Evolutionary conservation across 129 eudicot genomes (phyloP).

Genomic region (Flaveria bidentis): DNA sequence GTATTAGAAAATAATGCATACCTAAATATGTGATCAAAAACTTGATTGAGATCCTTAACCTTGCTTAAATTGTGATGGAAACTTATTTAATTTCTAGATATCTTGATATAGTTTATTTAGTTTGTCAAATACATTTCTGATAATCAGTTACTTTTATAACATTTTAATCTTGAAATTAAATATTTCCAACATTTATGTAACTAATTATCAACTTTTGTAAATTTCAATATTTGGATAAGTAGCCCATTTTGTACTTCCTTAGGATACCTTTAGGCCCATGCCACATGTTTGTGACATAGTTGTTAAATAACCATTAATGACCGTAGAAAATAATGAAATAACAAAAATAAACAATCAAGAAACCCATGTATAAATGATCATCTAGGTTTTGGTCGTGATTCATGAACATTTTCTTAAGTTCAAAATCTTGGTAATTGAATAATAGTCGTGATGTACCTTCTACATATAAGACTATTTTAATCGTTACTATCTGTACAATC

Average conservation of each 20-base stretch:
- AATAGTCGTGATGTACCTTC: slow-evolving; percentile 17
- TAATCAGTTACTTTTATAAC: too few species aligned
- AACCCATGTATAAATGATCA: background rate
- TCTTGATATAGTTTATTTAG: too few species aligned
- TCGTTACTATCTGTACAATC: too few species aligned
- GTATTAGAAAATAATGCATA: too few species aligned
- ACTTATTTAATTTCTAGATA: too few species aligned
- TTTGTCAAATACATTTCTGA: too few species aligned
- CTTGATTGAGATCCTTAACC: too few species aligned
- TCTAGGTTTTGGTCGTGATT: slow-evolving; percentile 10
- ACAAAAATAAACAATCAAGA: slow-evolving; percentile 8
- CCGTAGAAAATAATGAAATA: background rate
- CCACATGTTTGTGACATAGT: background rate
- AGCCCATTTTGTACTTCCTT: background rate
- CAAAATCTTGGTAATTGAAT: background rate
- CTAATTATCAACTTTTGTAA: too few species aligned
- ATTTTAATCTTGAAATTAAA: too few species aligned
- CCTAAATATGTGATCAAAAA: too few species aligned
- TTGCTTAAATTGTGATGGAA: too few species aligned
- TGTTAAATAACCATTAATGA: background rate
- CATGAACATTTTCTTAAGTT: background rate
- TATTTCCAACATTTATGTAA: too few species aligned
- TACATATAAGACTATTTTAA: background rate
- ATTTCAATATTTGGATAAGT: background rate
- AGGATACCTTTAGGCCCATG: background rate